Base-by-base conservation (phyloP, 2,329 filamentous ascomycete species). In the Coniochaeta hoffmannii region DNA sequence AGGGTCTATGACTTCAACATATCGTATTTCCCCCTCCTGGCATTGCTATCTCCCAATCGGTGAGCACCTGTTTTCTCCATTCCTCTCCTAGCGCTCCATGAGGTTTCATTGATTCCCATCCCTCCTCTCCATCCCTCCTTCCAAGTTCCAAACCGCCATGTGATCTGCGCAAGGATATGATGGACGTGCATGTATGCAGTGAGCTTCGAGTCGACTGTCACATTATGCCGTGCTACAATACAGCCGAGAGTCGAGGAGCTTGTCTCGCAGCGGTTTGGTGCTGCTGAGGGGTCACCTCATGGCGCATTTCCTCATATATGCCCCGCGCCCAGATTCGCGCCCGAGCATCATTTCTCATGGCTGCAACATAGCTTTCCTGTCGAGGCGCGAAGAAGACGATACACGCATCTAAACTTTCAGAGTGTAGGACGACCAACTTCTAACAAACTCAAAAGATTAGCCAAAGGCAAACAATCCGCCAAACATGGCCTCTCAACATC, bases 401-500 rank as follows among this genome's bases (percentile, higher is more conserved):
- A n/a, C n/a, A n/a, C n/a, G n/a, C n/a, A n/a, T n/a, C n/a, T n/a
- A n/a, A n/a, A n/a, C n/a, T n/a, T n/a, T n/a, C n/a, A n/a, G n/a
- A n/a, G n/a, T n/a, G n/a, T n/a, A n/a, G n/a, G n/a, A n/a, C n/a
- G n/a, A n/a, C n/a, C n/a, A n/a, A n/a, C n/a, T n/a, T n/a, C 41
- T 46, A 46, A 46, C 41, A 46, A 46, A 46, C 22, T 28, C 41
- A 28, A 28, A 46, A 41, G 36, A 30, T 30, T 19, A 50, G 24
- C 24, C n/a, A 31, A 28, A 28, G n/a, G 6, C 24, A 30, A 31
- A 34, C 28, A 34, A 11, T 11, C 8, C n/a, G 31, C 24, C 28
- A 51, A 32, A 51, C 19, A 51, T 51, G 49, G 49, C 49, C 11
- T 4, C 28, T 4, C 51, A 60, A 49, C 57, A 61, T 35, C 57